phyloP scores from a whole-genome alignment of 2,329 filamentous ascomycete species.

The Neonectria ditissima region DNA sequence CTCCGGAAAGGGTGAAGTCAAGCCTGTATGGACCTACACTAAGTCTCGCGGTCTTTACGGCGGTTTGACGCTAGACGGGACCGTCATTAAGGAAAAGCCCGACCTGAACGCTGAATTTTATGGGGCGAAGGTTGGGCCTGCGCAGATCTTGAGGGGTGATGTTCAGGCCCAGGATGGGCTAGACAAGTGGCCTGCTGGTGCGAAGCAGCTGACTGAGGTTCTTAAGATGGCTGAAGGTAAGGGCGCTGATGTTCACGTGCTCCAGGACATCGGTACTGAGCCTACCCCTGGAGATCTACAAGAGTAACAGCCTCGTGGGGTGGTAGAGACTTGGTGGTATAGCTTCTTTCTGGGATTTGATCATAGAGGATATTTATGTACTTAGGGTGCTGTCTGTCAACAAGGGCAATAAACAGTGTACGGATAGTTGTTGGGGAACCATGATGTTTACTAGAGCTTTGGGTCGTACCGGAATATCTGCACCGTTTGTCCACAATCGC shows the following conservation, averaged over 20 bases:
- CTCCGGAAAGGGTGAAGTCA: conserved; percentile 70
- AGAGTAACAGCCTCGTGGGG: not conserved
- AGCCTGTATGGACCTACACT: conserved; percentile 66
- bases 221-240: conserved; percentile 19
- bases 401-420: no score
- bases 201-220: conserved; percentile 16
- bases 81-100: conserved; percentile 76
- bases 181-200: conserved; percentile 14
- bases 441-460: no score
- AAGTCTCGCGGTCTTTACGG: conserved; percentile 73
- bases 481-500: no score
- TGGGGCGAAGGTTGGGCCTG: conserved; percentile 49
- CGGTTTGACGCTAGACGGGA: conserved; percentile 79
- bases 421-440: no score
- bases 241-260: not conserved
- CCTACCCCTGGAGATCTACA: conserved; percentile 1
- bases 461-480: no score
- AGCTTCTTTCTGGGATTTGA: no score
- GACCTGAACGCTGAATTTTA: conserved; percentile 82
- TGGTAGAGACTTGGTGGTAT: no score
- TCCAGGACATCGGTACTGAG: conserved; percentile 1
- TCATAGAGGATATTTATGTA: no score
- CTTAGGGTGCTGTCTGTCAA: no score
- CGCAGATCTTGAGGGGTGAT: conserved; percentile 23
- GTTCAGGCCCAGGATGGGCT: conserved; percentile 9